Evolutionary conservation across 2,329 filamentous ascomycete genomes (phyloP).

Genomic region (Phialophora chinensis): DNA sequence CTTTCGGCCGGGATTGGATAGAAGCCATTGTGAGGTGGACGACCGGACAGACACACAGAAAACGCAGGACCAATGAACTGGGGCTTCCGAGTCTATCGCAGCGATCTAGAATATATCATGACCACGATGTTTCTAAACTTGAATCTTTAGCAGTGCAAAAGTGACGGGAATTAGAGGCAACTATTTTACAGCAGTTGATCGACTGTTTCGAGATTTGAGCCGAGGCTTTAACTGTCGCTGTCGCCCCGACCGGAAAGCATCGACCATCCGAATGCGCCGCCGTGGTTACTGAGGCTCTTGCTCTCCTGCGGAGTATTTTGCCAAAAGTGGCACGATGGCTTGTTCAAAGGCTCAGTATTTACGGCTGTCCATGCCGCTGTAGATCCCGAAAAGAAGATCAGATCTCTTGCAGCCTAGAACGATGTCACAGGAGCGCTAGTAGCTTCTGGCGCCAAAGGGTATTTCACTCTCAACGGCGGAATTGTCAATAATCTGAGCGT

Average conservation of each 20-base stretch:
- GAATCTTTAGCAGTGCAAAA: not conserved
- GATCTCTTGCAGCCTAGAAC: not conserved
- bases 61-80: not conserved
- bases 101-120: not conserved
- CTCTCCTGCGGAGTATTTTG: not conserved
- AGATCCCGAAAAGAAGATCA: not conserved
- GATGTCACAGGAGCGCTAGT: not conserved
- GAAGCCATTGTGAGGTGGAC: not conserved
- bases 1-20: slow-evolving; percentile 61
- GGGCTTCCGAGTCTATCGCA: not conserved
- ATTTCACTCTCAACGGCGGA: not conserved
- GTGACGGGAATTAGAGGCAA: not conserved
- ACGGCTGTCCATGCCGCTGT: not conserved
- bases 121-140: not conserved
- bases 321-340: not conserved
- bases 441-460: not conserved
- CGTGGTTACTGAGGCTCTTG: not conserved
- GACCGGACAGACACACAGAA: not conserved
- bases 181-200: not conserved
- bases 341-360: not conserved
- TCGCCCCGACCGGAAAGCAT: not conserved
- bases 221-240: not conserved
- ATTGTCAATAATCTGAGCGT: not conserved
- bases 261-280: not conserved
- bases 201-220: slow-evolving; percentile 1